These are phyloP conservation scores for Zygotorulaspora florentina DNA, from an alignment of 805 yeast genomes.

Conservation along the genomic window DNA sequence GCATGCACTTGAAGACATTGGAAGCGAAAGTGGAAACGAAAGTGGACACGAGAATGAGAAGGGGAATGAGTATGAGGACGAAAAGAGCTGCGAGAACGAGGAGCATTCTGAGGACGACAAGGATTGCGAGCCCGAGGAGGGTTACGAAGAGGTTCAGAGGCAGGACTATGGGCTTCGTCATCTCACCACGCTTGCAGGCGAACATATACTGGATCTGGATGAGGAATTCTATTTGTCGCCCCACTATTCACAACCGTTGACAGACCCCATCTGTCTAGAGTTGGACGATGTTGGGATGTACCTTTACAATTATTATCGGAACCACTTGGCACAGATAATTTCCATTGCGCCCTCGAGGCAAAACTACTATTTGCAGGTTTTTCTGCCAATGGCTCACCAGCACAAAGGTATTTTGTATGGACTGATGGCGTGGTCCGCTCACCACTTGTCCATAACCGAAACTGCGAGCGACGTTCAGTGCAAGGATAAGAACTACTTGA, in stretches of 20 bases:
- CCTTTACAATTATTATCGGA: constrained; percentile 48
- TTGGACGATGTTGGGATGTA: constrained; percentile 43
- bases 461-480: constrained; percentile 3
- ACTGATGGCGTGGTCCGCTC: constrained; percentile 56
- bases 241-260: constrained; percentile 20
- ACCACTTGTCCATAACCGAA: constrained; percentile 22
- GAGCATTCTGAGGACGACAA: neutral
- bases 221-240: constrained; percentile 9
- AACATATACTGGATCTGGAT: constrained; percentile 4
- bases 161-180: neutral
- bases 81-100: neutral
- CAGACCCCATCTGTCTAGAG: constrained; percentile 21
- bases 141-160: neutral
- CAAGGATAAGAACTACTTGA: constrained; percentile 14
- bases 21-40: neutral
- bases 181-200: neutral
- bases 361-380: constrained; percentile 50
- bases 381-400: constrained; percentile 48
- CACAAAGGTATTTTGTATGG: constrained; percentile 48
- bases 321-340: constrained; percentile 44
- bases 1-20: neutral
- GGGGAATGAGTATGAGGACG: neutral
- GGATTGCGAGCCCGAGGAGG: neutral
- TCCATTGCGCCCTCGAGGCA: constrained; percentile 46
- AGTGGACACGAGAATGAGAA: neutral